These are phyloP conservation scores for Madurella mycetomatis DNA, from an alignment of 2,329 filamentous ascomycete genomes.

Conservation along the genomic window DNA sequence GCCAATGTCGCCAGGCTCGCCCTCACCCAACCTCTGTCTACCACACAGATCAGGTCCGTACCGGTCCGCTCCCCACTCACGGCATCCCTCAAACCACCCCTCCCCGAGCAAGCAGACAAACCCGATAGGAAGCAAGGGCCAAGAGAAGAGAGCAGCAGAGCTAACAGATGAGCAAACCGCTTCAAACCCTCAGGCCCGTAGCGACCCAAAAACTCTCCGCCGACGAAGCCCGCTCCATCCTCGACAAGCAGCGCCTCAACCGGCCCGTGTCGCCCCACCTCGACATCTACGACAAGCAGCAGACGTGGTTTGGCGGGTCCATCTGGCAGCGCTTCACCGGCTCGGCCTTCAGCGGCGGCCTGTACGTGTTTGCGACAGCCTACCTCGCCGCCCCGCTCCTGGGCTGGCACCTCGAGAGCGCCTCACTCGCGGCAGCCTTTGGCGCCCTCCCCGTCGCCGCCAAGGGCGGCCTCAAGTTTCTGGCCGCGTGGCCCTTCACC, in stretches of 20 bases:
- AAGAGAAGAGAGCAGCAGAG: neutral
- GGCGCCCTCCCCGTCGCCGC: slow-evolving; percentile 54
- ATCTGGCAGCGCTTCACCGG: slow-evolving; percentile 83
- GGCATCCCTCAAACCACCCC: neutral
- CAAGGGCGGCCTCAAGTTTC: slow-evolving; percentile 55
- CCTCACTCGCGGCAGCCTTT: slow-evolving; percentile 56
- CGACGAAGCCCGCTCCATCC: slow-evolving; percentile 57
- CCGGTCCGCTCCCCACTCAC: neutral
- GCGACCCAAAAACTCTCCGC: slow-evolving; percentile 55
- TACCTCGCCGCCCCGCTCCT: slow-evolving; percentile 77
- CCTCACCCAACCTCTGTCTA: slow-evolving; percentile 39
- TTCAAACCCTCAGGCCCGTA: slow-evolving; percentile 41
- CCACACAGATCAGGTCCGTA: slow-evolving; percentile 45
- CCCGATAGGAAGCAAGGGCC: no score
- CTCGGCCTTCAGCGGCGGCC: slow-evolving; percentile 60
- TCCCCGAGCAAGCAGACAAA: no score
- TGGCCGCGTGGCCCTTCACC: slow-evolving; percentile 54
- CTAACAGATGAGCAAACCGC: neutral
- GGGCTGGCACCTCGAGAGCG: slow-evolving; percentile 59
- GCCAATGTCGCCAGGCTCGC: slow-evolving; percentile 46
- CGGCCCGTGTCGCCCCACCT: slow-evolving; percentile 85
- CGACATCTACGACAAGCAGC: slow-evolving; percentile 76
- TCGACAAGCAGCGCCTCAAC: slow-evolving; percentile 72
- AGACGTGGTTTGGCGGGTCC: slow-evolving; percentile 75
- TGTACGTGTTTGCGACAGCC: slow-evolving; percentile 75